These are phyloP conservation scores for Aspergillus terreus DNA, from an alignment of 2,329 filamentous ascomycete genomes.

Conservation along the genomic window DNA sequence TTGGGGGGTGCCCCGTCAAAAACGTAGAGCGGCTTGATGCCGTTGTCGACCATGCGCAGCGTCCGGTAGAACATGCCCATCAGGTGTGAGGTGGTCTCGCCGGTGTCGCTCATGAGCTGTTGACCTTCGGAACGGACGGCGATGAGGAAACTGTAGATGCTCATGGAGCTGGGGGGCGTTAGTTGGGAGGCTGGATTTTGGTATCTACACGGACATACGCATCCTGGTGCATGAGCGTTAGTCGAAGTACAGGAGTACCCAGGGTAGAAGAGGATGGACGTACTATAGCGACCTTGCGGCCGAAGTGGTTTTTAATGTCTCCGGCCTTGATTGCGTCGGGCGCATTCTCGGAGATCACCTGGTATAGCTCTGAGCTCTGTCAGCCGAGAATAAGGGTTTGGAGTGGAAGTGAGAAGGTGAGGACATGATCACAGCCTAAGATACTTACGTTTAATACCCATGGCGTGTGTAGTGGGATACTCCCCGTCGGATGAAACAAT, in stretches of 20 bases:
- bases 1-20: slow-evolving; percentile 97
- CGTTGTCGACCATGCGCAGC: slow-evolving; percentile 95
- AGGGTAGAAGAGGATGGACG: slow-evolving; percentile 34
- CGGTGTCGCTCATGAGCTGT: slow-evolving; percentile 89
- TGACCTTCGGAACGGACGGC: slow-evolving; percentile 95
- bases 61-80: slow-evolving; percentile 99
- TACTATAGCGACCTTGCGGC: slow-evolving; percentile 96
- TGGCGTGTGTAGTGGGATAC: slow-evolving; percentile 21
- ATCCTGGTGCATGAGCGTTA: slow-evolving; percentile 45
- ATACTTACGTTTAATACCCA: slow-evolving; percentile 51
- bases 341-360: slow-evolving; percentile 84
- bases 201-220: slow-evolving; percentile 41
- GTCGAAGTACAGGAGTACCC: not conserved
- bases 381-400: too few relatives aligned
- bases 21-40: slow-evolving; percentile 97
- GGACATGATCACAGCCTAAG: not conserved
- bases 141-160: slow-evolving; percentile 97
- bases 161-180: slow-evolving; percentile 71
- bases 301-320: slow-evolving; percentile 98
- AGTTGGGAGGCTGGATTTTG: slow-evolving; percentile 8
- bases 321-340: slow-evolving; percentile 94
- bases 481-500: not conserved
- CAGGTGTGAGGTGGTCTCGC: slow-evolving; percentile 94
- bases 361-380: slow-evolving; percentile 58
- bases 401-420: too few relatives aligned